Evolutionary conservation across 1,139 yeast genomes (phyloP).

Genomic region (Candida frijolesensis): DNA sequence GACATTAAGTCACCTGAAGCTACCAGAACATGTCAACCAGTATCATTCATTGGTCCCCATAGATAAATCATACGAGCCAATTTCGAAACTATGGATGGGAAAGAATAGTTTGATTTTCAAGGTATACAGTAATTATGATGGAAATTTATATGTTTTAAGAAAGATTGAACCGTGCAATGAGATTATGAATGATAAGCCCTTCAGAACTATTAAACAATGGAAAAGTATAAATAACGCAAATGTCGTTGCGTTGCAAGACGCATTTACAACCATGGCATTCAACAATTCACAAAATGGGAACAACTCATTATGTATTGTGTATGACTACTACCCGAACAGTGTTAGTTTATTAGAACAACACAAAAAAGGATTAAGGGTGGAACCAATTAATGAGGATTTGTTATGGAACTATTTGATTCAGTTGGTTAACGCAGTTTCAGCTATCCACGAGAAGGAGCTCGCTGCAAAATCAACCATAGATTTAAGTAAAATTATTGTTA

Average conservation of each 20-base stretch:
- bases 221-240: conserved; percentile 51
- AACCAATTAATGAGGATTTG: conserved; percentile 59
- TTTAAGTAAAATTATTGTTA: conserved; percentile 70
- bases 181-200: conserved; percentile 57
- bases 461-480: conserved; percentile 64
- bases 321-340: conserved; percentile 46
- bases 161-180: conserved; percentile 60
- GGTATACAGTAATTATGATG: conserved; percentile 78
- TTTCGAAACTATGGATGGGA: conserved; percentile 56
- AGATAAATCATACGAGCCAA: conserved; percentile 59
- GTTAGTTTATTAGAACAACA: conserved; percentile 37
- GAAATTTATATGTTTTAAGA: conserved; percentile 73
- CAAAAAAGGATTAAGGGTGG: conserved; percentile 38
- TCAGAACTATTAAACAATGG: conserved; percentile 43
- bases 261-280: conserved; percentile 86
- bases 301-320: conserved; percentile 33
- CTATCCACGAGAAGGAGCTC: conserved; percentile 63
- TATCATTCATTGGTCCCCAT: conserved; percentile 89
- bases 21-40: conserved; percentile 77
- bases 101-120: conserved; percentile 70
- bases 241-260: conserved; percentile 71
- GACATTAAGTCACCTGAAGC: conserved; percentile 56
- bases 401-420: conserved; percentile 82
- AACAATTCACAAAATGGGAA: conserved; percentile 50
- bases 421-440: conserved; percentile 63